Conservation (phyloP, 2,329 filamentous ascomycete genomes). For the Aureobasidium sp. region DNA sequence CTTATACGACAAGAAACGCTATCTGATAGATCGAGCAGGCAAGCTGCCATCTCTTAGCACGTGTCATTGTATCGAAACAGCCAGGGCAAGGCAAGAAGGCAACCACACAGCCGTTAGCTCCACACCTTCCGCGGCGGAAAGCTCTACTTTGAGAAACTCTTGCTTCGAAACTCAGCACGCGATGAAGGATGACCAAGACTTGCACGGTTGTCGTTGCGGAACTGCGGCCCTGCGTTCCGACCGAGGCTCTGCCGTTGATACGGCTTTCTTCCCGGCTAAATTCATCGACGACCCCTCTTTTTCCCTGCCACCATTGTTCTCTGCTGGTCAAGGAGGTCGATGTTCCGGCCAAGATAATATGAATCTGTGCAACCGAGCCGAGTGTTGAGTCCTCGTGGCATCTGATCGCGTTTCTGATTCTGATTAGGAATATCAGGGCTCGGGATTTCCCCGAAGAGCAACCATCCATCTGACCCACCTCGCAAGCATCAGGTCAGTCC, state of each 20-base stretch:
- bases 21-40: background rate
- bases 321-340: background rate
- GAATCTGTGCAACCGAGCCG: background rate
- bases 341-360: background rate
- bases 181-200: background rate
- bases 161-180: background rate
- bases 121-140: background rate
- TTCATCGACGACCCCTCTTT: background rate
- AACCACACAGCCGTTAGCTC: background rate
- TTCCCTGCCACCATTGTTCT: background rate
- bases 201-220: background rate
- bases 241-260: background rate
- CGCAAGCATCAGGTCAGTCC: background rate
- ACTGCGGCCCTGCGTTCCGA: background rate
- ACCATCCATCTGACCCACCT: background rate
- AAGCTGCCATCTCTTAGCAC: background rate
- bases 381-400: background rate
- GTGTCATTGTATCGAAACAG: background rate
- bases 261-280: conserved; percentile 7
- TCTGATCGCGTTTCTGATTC: background rate
- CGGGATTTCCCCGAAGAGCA: background rate
- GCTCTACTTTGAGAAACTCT: background rate
- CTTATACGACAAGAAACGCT: background rate
- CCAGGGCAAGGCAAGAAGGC: background rate
- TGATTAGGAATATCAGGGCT: background rate